Percentiles rank a stretch among this genome's conserved stretches.
Evolutionary conservation across 2,329 filamentous ascomycete genomes (phyloP).

Genomic region (Fusarium pseudograminearum): DNA sequence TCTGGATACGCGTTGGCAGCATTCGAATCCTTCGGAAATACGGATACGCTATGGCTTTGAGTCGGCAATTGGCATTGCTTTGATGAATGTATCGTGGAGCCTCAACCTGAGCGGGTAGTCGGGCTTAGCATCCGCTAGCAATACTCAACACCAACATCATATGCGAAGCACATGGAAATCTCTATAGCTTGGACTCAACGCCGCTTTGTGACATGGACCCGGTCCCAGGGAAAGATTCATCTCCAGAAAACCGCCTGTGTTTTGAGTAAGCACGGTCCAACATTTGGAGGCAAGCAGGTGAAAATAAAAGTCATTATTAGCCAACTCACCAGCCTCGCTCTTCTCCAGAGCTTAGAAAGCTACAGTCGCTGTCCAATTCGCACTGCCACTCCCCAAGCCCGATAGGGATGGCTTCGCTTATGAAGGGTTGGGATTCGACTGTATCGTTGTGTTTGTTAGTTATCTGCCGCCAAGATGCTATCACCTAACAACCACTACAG

Average conservation of each 20-base stretch:
- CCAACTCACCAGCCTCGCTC: constrained; percentile 85
- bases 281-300: constrained; percentile 14
- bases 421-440: constrained; percentile 20
- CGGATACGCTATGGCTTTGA: background rate
- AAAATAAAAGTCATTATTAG: constrained; percentile 1
- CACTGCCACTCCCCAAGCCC: constrained; percentile 81
- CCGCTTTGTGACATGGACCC: constrained; percentile 52
- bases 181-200: constrained; percentile 51
- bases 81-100: background rate
- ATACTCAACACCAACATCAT: constrained; percentile 10
- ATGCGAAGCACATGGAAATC: constrained; percentile 11
- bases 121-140: background rate
- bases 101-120: constrained; percentile 1
- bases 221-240: constrained; percentile 65
- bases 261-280: constrained; percentile 32
- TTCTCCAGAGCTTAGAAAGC: constrained; percentile 80
- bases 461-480: constrained; percentile 1
- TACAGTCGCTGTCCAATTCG: constrained; percentile 84
- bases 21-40: background rate
- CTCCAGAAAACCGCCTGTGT: constrained; percentile 63
- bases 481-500: constrained; percentile 17
- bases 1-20: constrained; percentile 28
- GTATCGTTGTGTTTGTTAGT: constrained; percentile 32
- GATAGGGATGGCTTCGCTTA: constrained; percentile 14
- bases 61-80: background rate